Evolutionary conservation across 2,329 filamentous ascomycete species (phyloP).

Genomic region (Sporothrix mexicana): DNA sequence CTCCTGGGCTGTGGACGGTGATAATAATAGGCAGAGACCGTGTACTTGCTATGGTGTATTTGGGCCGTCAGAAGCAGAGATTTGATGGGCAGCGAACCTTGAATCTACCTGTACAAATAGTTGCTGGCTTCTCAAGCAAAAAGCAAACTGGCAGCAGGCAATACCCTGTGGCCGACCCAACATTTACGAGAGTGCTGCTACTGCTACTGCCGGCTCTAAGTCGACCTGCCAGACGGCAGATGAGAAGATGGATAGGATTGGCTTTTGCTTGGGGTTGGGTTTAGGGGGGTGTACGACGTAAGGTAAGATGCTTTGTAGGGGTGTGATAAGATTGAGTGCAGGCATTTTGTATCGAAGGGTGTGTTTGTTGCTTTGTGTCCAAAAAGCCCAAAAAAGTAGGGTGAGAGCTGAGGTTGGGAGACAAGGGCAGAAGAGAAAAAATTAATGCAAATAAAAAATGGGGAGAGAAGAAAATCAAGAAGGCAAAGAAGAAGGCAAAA

Average conservation of each 20-base stretch:
- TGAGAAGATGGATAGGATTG: background rate
- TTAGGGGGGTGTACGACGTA: constrained; percentile 19
- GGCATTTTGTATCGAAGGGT: background rate
- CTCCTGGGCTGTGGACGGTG: background rate
- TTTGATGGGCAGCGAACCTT: background rate
- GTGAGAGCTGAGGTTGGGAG: background rate
- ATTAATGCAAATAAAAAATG: constrained; percentile 1
- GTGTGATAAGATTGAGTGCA: too few species aligned
- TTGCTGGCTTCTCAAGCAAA: background rate
- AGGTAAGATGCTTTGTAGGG: background rate
- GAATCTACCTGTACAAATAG: background rate
- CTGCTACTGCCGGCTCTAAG: constrained; percentile 20
- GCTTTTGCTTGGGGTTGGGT: background rate
- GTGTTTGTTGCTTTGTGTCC: background rate
- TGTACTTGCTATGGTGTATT: background rate
- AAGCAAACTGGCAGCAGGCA: background rate
- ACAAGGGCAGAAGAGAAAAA: background rate
- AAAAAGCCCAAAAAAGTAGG: background rate
- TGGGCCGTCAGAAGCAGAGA: constrained; percentile 15
- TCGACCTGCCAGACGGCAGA: constrained; percentile 30
- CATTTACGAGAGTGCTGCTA: constrained; percentile 3
- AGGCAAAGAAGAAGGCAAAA: constrained; percentile 1
- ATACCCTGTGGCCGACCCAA: background rate
- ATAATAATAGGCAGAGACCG: background rate
- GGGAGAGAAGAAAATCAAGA: background rate